Conservation (phyloP, 1,284 basidiomycete species). For the Tilletia horrida region DNA sequence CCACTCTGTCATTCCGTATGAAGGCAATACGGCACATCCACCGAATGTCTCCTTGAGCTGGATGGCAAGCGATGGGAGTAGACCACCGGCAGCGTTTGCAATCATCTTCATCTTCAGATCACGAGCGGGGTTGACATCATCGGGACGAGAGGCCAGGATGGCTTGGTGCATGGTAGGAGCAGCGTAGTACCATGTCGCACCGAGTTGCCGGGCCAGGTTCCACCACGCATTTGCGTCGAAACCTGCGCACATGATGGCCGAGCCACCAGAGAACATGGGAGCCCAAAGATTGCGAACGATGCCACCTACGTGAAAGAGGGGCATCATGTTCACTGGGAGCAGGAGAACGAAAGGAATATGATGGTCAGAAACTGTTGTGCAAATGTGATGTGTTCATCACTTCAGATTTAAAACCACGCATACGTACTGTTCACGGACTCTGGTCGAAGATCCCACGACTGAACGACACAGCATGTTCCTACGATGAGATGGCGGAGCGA, state of each 20-base stretch:
- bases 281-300: slow-evolving; percentile 54
- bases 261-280: slow-evolving; percentile 51
- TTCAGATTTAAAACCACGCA: too few relatives aligned
- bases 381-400: too few relatives aligned
- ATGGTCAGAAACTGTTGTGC: too few relatives aligned
- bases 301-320: slow-evolving; percentile 55
- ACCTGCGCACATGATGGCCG: slow-evolving; percentile 54
- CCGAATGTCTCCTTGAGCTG: slow-evolving; percentile 53
- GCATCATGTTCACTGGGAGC: slow-evolving; percentile 53
- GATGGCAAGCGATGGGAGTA: slow-evolving; percentile 51
- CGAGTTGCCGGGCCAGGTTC: slow-evolving; percentile 50
- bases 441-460: slow-evolving; percentile 50
- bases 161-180: slow-evolving; percentile 55
- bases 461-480: slow-evolving; percentile 52
- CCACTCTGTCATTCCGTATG: slow-evolving; percentile 55
- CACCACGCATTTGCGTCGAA: slow-evolving; percentile 54
- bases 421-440: slow-evolving; percentile 49
- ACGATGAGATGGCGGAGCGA: slow-evolving; percentile 53
- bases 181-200: slow-evolving; percentile 55
- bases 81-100: slow-evolving; percentile 54
- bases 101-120: slow-evolving; percentile 53
- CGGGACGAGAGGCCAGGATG: slow-evolving; percentile 50
- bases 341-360: neutral
- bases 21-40: slow-evolving; percentile 50
- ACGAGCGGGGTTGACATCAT: slow-evolving; percentile 41